Percentiles rank a stretch among this genome's conserved stretches.
Evolutionary conservation across 257 asterid species (phyloP).

Genomic region (Solanum etuberosum): DNA sequence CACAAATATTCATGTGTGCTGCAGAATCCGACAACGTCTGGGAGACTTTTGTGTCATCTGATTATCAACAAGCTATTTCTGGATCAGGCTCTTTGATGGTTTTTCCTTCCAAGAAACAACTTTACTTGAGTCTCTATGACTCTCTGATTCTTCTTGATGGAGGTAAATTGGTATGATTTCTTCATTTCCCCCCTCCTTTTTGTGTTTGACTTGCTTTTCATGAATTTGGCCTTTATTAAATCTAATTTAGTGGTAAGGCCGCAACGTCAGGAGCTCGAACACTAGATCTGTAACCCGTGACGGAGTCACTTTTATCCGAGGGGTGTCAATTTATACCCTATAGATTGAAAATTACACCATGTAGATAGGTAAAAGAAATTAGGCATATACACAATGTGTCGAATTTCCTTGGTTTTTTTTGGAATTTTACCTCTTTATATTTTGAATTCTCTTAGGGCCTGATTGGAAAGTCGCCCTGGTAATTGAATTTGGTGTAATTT

Average conservation of each 20-base stretch:
- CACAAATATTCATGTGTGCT: background rate
- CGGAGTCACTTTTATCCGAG: background rate
- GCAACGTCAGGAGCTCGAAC: background rate
- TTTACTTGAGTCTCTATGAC: background rate
- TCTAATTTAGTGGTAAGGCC: background rate
- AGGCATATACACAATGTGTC: background rate
- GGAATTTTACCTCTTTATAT: background rate
- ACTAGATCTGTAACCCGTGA: background rate
- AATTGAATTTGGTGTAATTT: background rate
- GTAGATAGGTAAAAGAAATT: background rate
- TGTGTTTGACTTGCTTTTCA: background rate
- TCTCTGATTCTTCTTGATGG: background rate
- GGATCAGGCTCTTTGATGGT: background rate
- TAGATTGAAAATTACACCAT: background rate
- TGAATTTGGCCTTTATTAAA: background rate
- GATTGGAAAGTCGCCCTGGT: background rate
- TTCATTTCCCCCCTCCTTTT: background rate
- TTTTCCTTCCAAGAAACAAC: background rate
- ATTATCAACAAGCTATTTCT: background rate
- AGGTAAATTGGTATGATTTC: background rate
- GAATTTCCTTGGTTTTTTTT: no score
- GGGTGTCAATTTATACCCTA: background rate
- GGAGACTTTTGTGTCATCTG: slow-evolving; percentile 14
- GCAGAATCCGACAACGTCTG: background rate
- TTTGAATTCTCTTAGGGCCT: background rate